Conservation (phyloP, 1,284 basidiomycete genomes). For the Ustilago lituana region DNA sequence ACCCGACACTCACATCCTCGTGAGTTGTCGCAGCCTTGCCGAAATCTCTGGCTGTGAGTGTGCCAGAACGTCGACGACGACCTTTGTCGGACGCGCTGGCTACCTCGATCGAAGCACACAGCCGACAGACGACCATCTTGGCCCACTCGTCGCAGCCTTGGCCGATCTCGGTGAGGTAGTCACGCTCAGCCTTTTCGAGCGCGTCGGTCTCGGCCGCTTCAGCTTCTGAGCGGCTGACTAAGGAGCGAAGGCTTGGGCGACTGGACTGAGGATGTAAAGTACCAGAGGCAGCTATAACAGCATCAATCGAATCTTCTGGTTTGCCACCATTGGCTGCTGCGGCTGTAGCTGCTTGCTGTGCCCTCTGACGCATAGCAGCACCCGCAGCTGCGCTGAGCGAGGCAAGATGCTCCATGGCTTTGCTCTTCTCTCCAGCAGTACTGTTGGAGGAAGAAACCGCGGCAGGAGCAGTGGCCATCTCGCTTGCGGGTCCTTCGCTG, state of each 20-base stretch:
- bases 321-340: constrained; percentile 12
- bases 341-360: constrained; percentile 28
- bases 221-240: constrained; percentile 37
- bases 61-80: constrained; percentile 28
- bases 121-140: constrained; percentile 50
- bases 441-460: too few species aligned
- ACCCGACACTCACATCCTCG: constrained; percentile 7
- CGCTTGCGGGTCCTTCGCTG: constrained; percentile 1
- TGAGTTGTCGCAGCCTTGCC: constrained; percentile 3
- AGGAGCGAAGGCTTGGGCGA: constrained; percentile 37
- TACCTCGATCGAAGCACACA: constrained; percentile 32
- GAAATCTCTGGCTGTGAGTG: constrained; percentile 36
- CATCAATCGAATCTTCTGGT: constrained; percentile 31
- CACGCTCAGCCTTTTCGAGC: constrained; percentile 46
- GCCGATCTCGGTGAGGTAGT: constrained; percentile 37
- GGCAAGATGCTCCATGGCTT: constrained; percentile 50
- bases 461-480: not conserved
- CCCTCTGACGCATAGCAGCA: constrained; percentile 38
- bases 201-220: constrained; percentile 52
- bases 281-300: constrained; percentile 5
- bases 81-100: constrained; percentile 1
- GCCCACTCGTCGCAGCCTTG: constrained; percentile 53
- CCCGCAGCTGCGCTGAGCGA: constrained; percentile 54
- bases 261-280: constrained; percentile 25
- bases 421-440: constrained; percentile 39